phyloP scores from a whole-genome alignment of 768 basidiomycete species.

The Phaeolepiota aurea region DNA sequence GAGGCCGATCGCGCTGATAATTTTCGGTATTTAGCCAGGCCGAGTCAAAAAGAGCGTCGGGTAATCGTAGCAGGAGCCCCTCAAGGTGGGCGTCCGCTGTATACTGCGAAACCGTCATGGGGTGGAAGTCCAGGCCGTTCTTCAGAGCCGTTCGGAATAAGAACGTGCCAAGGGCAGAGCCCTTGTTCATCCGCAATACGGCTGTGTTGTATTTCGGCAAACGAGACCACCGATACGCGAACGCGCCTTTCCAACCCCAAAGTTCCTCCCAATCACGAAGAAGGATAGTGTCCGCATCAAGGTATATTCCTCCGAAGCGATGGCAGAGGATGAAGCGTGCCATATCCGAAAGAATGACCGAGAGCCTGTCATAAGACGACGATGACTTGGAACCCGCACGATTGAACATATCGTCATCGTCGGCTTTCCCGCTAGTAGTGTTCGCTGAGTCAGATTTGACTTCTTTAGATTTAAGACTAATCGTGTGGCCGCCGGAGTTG shows the following conservation, averaged over 20 bases:
- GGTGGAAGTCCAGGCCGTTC: slow-evolving; percentile 92
- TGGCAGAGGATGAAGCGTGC: slow-evolving; percentile 94
- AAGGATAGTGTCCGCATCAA: slow-evolving; percentile 90
- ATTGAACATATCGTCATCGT: slow-evolving; percentile 51
- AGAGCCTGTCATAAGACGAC: slow-evolving; percentile 81
- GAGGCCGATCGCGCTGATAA: slow-evolving; percentile 83
- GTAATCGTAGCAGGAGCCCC: slow-evolving; percentile 67
- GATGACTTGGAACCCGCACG: slow-evolving; percentile 86
- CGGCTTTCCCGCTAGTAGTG: slow-evolving; percentile 42
- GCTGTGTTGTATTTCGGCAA: slow-evolving; percentile 92
- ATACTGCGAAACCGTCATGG: slow-evolving; percentile 84
- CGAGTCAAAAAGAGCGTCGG: slow-evolving; percentile 89
- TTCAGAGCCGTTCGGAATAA: slow-evolving; percentile 87
- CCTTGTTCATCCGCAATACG: slow-evolving; percentile 81
- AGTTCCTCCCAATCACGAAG: slow-evolving; percentile 95
- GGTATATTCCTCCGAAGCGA: slow-evolving; percentile 89
- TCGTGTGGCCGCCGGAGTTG: slow-evolving; percentile 79
- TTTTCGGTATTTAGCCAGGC: slow-evolving; percentile 93
- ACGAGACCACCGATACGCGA: slow-evolving; percentile 93
- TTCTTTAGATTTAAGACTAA: slow-evolving; percentile 40
- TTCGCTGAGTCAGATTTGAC: slow-evolving; percentile 25
- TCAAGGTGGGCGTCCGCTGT: slow-evolving; percentile 78
- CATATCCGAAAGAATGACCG: slow-evolving; percentile 92
- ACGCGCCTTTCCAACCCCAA: slow-evolving; percentile 92
- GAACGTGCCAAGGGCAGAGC: slow-evolving; percentile 83